phyloP scores from a whole-genome alignment of 2,329 filamentous ascomycete species.

The Phoma sp. region DNA sequence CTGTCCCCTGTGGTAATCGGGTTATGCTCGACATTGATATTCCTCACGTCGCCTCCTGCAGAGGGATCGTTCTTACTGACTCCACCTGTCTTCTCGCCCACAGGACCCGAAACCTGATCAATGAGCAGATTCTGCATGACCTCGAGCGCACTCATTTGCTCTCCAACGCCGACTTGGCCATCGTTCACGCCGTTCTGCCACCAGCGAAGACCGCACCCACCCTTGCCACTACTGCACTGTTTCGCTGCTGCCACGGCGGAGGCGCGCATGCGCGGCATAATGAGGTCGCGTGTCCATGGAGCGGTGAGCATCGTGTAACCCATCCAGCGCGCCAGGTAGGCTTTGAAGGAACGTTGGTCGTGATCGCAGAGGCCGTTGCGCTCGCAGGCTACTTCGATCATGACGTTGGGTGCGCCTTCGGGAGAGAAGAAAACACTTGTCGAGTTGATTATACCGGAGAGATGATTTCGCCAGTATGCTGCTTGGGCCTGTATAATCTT shows the following conservation, averaged over 20 bases:
- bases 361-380: constrained; percentile 51
- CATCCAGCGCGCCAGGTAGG: constrained; percentile 52
- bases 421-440: constrained; percentile 51
- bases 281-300: constrained; percentile 40
- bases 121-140: constrained; percentile 58
- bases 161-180: constrained; percentile 59
- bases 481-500: constrained; percentile 19
- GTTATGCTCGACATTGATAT: constrained; percentile 30
- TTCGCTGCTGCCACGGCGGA: constrained; percentile 63
- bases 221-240: constrained; percentile 59
- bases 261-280: constrained; percentile 59
- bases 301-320: constrained; percentile 47
- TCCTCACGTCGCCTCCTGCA: constrained; percentile 42
- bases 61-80: constrained; percentile 55
- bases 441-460: constrained; percentile 41
- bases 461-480: constrained; percentile 29
- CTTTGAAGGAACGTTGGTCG: constrained; percentile 55
- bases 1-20: constrained; percentile 65
- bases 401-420: constrained; percentile 52
- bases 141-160: constrained; percentile 65
- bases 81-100: constrained; percentile 60
- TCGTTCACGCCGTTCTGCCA: constrained; percentile 52
- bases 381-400: constrained; percentile 57
- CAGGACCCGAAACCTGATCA: constrained; percentile 36
- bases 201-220: constrained; percentile 55